Base-by-base conservation (phyloP, 2,329 filamentous ascomycete species). In the Boeremia exigua region DNA sequence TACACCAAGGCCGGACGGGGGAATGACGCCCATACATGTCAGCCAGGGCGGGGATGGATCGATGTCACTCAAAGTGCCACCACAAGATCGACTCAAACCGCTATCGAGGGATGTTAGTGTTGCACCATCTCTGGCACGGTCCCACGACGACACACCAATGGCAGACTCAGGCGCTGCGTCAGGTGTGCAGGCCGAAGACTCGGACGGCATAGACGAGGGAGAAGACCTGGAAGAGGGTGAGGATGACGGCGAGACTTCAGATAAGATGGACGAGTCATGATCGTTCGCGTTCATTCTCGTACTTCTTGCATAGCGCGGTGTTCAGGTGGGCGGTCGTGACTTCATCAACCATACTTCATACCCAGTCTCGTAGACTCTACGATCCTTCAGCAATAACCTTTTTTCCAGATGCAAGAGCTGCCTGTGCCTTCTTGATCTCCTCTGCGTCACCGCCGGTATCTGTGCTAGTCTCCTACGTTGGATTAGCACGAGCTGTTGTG, bases 361-460 rank as follows among this genome's bases (percentile, higher is more conserved):
- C 17, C 36, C 27, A 30, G 42, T 53, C 42, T 69, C 30, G 62
- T 15, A 62, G 27, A 58, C 69, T 61, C 80, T 73, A 30, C 65
- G 61, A 48, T 79, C 62, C 37, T 68, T 45, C 48, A 36, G 54
- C 48, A 23, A 57, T 28, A 8, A 53, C 72, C 48, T 68, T 69
- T 65, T 76, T 75, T 10, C 75, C 79, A 46, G 74, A 73, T n/a
- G 67, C 69, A 48, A 80, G 64, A 25, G 72, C 75, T 25, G 71
- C 71, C 61, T 75, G 69, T n/a, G 77, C 79, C 49, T 81, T 81
- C 39, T 75, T 77, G 61, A 81, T 67, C 51, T 82, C 77, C 46
- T 78, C 78, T 3, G 71, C 75, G 25, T 76, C 68, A 14, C 70
- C 73, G 19, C 68, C 75, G 19, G 68, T 68, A 32, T 75, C 74